Base-by-base conservation (phyloP, 208 protist genomes). In the Leishmania amazonensis region DNA sequence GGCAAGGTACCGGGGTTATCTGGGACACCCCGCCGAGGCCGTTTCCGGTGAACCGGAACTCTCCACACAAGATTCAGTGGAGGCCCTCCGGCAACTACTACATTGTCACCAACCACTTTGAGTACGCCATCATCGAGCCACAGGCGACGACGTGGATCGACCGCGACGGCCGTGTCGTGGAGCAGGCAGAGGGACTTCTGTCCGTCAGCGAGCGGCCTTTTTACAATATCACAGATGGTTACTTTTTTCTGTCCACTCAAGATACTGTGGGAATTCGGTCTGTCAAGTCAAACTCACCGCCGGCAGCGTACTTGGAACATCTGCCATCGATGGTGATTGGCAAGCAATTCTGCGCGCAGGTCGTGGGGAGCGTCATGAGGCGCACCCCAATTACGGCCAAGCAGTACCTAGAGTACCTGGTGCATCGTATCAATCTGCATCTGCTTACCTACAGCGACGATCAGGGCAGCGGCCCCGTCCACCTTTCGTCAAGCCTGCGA, bases 81-180 rank as follows among this genome's bases (percentile, higher is more conserved):
- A 49, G 83, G 38, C 90, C 91, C 28, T 81, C 62, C 24, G 83
- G 81, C 17, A 73, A 87, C 51, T 96, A 96, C 79, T 91, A 95
- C 68, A 78, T 93, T 49, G 76, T 94, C 17, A 93, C 87, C 68
- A 96, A 95, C 83, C 80, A 83, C 4, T 91, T 91, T 31, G 95
- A 97, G 84, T 85, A 88, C 60, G 93, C 88, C 47, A 81, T 97
- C 54, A 75, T 97, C 24, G 93, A 96, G 80, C 80, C 87, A 42
- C 86, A 87, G n/a, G 81, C 88, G 49, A 91, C 89, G 4, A 97
- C 95, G n/a, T 97, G 95, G 93, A 86, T 96, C 28, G 80, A 87
- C 72, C 74, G 58, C 47, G 81, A 93, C 62, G 95, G 92, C 21
- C 83, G 76, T 28, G 85, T 97, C 64, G 84, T 96, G 49, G 94